phyloP scores from a whole-genome alignment of 164 flowering plant genomes.

The Litsea cubeba region DNA sequence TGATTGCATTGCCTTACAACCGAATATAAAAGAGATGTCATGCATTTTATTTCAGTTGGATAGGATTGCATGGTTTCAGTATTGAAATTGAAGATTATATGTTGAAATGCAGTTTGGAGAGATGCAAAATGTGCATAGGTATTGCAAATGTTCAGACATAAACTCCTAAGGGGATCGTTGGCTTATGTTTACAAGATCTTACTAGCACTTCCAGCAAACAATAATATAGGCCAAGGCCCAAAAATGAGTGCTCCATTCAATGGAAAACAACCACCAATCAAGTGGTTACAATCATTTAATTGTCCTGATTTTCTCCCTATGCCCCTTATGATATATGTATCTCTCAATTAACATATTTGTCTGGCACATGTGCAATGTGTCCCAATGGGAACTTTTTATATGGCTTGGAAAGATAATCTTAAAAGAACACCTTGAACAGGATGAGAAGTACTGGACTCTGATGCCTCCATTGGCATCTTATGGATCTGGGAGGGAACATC shows the following conservation, averaged over 20 bases:
- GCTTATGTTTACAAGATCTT: background rate
- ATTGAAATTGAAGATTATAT: too few species aligned
- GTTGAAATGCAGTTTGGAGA: too few species aligned
- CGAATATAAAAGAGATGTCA: too few species aligned
- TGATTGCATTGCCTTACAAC: too few species aligned
- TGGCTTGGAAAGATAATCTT: background rate
- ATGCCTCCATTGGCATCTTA: slow-evolving; percentile 98
- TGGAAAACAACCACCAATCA: background rate
- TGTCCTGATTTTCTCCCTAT: background rate
- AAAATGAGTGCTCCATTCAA: background rate
- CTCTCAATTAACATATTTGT: background rate
- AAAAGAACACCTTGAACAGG: slow-evolving; percentile 35
- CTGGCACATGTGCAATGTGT: background rate
- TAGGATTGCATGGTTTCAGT: too few species aligned
- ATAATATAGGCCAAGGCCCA: background rate
- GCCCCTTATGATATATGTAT: background rate
- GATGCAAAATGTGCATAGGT: background rate
- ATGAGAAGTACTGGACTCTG: slow-evolving; percentile 85
- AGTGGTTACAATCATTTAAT: background rate
- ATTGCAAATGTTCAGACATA: background rate
- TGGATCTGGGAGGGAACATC: slow-evolving; percentile 95
- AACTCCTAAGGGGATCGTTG: background rate
- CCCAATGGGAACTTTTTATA: background rate
- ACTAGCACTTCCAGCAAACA: background rate
- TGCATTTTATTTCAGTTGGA: too few species aligned